Evolutionary conservation across 345 rosid species (phyloP).

Genomic region (rapeseed (Brassica napus)): Da-Ae NC_063446.1:13711001-13711500

Average conservation of each 20-base stretch:
- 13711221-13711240: not conserved
- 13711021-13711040: too few species aligned
- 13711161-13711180: too few species aligned
- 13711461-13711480: too few species aligned
- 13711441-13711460: slow-evolving; percentile 13
- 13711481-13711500: too few species aligned
- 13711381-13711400: slow-evolving; percentile 50
- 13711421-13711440: slow-evolving; percentile 96
- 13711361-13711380: slow-evolving; percentile 46
- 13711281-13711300: not conserved
- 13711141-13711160: too few species aligned
- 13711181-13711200: too few species aligned
- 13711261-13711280: not conserved
- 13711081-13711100: too few species aligned
- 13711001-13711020: too few species aligned
- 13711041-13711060: too few species aligned
- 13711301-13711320: slow-evolving; percentile 77
- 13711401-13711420: slow-evolving; percentile 51
- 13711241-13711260: not conserved
- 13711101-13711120: too few species aligned
- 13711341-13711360: slow-evolving; percentile 70
- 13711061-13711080: too few species aligned
- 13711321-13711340: slow-evolving; percentile 83
- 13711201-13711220: slow-evolving; percentile 33
- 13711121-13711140: too few species aligned